phyloP scores from a whole-genome alignment of 2,329 filamentous ascomycete genomes.

The Talaromyces sp. region DNA sequence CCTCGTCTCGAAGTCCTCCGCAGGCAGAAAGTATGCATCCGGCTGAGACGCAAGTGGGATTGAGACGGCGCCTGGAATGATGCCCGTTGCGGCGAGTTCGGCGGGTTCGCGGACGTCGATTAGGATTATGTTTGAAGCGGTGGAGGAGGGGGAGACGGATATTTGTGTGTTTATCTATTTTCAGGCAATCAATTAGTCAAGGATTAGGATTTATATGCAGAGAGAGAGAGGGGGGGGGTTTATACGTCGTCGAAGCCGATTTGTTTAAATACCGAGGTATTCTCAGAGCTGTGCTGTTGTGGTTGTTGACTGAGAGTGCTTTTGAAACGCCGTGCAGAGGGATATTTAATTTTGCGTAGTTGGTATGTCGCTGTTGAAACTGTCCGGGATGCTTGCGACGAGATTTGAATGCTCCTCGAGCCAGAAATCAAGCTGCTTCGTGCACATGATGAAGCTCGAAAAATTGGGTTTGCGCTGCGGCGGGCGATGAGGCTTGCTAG shows the following conservation, averaged over 20 bases:
- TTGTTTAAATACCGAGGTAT: constrained; percentile 21
- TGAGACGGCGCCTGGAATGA: constrained; percentile 77
- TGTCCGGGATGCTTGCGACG: neutral
- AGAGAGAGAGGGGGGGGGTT: neutral
- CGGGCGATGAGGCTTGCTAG: constrained; percentile 4
- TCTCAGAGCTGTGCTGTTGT: constrained; percentile 10
- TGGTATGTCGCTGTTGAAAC: neutral
- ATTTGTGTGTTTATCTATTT: constrained; percentile 32
- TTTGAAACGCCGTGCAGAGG: neutral
- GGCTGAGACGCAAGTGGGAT: constrained; percentile 74
- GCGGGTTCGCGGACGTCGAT: constrained; percentile 49
- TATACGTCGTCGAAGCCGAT: constrained; percentile 39
- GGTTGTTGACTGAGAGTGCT: neutral
- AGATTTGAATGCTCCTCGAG: neutral
- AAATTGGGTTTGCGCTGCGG: constrained; percentile 4
- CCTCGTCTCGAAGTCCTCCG: constrained; percentile 76
- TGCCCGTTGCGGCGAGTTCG: constrained; percentile 44
- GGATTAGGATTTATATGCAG: constrained; percentile 4
- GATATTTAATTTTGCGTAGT: neutral
- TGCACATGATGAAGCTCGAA: neutral
- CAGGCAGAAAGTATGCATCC: constrained; percentile 72
- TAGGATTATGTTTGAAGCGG: constrained; percentile 33
- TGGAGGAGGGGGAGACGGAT: constrained; percentile 29
- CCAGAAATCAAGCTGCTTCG: constrained; percentile 3
- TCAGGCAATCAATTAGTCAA: neutral